phyloP scores from a whole-genome alignment of 495 filamentous ascomycete genomes.

The Podospora conica region DNA sequence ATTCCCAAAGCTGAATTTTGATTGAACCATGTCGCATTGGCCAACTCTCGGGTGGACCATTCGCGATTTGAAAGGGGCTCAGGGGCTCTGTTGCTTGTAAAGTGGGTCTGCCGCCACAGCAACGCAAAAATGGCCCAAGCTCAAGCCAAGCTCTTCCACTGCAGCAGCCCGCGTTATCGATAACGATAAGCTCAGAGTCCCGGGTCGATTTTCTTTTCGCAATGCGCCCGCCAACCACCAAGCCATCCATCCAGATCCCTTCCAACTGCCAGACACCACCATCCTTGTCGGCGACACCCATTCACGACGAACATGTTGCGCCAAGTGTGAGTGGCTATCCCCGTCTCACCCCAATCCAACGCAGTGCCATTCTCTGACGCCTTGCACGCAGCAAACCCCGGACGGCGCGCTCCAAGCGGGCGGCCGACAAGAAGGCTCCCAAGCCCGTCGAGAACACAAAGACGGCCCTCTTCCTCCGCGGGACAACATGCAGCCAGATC shows the following conservation, averaged over 20 bases:
- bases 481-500: constrained; percentile 70
- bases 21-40: too few relatives aligned
- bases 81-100: too few relatives aligned
- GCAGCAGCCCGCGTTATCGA: neutral
- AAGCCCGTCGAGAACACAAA: constrained; percentile 84
- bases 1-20: neutral
- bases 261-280: neutral
- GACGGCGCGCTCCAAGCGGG: constrained; percentile 89
- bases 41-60: too few relatives aligned
- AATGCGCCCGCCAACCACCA: neutral
- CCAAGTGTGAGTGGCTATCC: constrained; percentile 23
- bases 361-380: constrained; percentile 2
- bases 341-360: too few relatives aligned
- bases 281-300: constrained; percentile 1
- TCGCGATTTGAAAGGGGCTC: too few relatives aligned
- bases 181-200: neutral
- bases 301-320: constrained; percentile 26
- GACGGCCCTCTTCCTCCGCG: constrained; percentile 76
- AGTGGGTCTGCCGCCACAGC: neutral
- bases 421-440: constrained; percentile 84
- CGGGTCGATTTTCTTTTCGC: neutral
- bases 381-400: constrained; percentile 68
- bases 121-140: neutral
- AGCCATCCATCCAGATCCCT: too few relatives aligned
- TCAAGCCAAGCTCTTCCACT: neutral